Conservation (phyloP, 2,329 filamentous ascomycete species). For the Claviceps africana region DNA sequence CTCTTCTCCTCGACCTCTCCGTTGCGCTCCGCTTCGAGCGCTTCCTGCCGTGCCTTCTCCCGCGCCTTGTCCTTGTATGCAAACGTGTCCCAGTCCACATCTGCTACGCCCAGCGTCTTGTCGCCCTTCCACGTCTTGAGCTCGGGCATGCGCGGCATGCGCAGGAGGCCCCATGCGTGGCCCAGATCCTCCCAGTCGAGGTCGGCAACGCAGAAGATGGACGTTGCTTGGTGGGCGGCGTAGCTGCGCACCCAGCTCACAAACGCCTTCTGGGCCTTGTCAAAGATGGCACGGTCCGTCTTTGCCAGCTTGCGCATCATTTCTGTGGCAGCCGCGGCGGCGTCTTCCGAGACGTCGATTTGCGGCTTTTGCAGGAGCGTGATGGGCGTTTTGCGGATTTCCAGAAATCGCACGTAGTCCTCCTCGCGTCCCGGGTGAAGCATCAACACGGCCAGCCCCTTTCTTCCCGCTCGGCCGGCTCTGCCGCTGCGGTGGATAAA, state of each 20-base stretch:
- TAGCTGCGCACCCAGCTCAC: constrained; percentile 90
- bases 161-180: constrained; percentile 71
- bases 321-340: constrained; percentile 43
- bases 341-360: constrained; percentile 43
- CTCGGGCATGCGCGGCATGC: constrained; percentile 89
- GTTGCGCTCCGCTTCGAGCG: constrained; percentile 35
- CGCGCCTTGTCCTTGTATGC: constrained; percentile 58
- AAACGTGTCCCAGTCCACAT: constrained; percentile 53
- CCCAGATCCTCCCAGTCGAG: constrained; percentile 77
- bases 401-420: constrained; percentile 78
- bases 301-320: constrained; percentile 46
- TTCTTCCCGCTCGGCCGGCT: constrained; percentile 76
- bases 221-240: constrained; percentile 76
- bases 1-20: constrained; percentile 23
- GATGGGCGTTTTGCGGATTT: constrained; percentile 77
- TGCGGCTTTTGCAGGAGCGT: constrained; percentile 42
- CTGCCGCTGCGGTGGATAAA: constrained; percentile 90
- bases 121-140: constrained; percentile 60
- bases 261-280: constrained; percentile 82
- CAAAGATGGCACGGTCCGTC: constrained; percentile 48
- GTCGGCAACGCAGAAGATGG: constrained; percentile 74
- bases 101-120: constrained; percentile 44
- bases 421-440: constrained; percentile 75
- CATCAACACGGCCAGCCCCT: constrained; percentile 74
- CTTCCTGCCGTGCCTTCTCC: constrained; percentile 49